phyloP scores from a whole-genome alignment of 176 grass and related monocot genomes.

The Tillandsia leiboldiana region DNA sequence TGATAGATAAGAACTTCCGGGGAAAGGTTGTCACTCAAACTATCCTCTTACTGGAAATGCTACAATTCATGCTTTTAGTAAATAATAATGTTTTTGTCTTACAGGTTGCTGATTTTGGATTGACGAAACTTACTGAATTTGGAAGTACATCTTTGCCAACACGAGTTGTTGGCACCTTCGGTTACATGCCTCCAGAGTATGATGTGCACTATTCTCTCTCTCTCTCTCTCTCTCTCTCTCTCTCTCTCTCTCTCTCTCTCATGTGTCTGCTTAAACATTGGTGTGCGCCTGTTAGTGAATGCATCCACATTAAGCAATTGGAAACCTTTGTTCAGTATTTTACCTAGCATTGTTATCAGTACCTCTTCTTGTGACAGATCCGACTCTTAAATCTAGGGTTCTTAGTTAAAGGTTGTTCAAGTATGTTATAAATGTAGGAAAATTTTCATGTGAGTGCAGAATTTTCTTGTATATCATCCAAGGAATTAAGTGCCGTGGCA shows the following conservation, averaged over 20 bases:
- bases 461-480: neutral
- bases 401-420: neutral
- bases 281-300: no score
- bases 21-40: constrained; percentile 46
- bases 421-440: neutral
- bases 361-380: no score
- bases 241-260: constrained; percentile 13
- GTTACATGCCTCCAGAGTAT: constrained; percentile 98
- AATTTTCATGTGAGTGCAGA: neutral
- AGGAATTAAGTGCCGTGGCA: no score
- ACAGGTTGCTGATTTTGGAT: constrained; percentile 97
- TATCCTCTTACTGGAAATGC: constrained; percentile 1
- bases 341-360: no score
- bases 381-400: neutral
- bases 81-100: constrained; percentile 17
- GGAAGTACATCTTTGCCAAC: constrained; percentile 53
- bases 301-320: no score
- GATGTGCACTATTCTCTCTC: neutral
- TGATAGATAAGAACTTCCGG: constrained; percentile 84
- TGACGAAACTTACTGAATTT: constrained; percentile 82
- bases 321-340: no score
- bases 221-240: constrained; percentile 10
- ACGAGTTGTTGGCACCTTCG: constrained; percentile 88
- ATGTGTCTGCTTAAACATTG: no score
- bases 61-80: constrained; percentile 1